Conservation (phyloP, 371 early-diverging fungal genomes). For the Syncephalastrum sp. region DNA sequence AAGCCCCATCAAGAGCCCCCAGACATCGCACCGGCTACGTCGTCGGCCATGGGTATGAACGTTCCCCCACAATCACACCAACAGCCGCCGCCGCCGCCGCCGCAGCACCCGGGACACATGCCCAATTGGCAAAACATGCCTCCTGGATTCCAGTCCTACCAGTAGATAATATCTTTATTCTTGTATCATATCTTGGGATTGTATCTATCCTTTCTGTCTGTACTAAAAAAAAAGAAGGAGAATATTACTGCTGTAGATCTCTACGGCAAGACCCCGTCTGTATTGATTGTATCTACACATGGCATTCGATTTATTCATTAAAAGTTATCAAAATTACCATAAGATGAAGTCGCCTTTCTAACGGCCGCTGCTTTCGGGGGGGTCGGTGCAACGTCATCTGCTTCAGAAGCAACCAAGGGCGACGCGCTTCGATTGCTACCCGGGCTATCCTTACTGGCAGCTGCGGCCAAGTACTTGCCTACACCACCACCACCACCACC, state of each 20-base stretch:
- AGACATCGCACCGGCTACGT: too few species aligned
- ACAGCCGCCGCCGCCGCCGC: slow-evolving; percentile 4
- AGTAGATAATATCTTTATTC: too few species aligned
- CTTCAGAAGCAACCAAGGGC: background rate
- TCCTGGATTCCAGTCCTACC: too few species aligned
- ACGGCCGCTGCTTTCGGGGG: background rate
- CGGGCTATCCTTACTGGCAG: slow-evolving; percentile 28
- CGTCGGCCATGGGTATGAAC: too few species aligned
- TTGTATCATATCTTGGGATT: too few species aligned
- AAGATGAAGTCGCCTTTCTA: slow-evolving; percentile 11
- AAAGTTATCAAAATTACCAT: slow-evolving; percentile 45
- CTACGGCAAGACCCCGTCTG: background rate
- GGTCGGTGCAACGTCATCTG: slow-evolving; percentile 9
- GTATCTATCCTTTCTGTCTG: too few species aligned
- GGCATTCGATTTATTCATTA: slow-evolving; percentile 6
- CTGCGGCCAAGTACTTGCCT: slow-evolving; percentile 66
- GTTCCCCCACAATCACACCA: too few species aligned
- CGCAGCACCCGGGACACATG: slow-evolving; percentile 6
- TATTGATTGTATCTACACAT: slow-evolving; percentile 2
- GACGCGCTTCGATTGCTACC: background rate
- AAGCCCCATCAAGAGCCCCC: too few species aligned
- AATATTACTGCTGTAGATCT: background rate
- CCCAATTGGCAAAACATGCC: too few species aligned
- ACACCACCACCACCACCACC: slow-evolving; percentile 41
- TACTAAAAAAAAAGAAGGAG: too few species aligned